Percentiles rank a stretch among this genome's conserved stretches.
Conservation (phyloP, 2,329 filamentous ascomycete species). For the Phialocephala subalpina region DNA sequence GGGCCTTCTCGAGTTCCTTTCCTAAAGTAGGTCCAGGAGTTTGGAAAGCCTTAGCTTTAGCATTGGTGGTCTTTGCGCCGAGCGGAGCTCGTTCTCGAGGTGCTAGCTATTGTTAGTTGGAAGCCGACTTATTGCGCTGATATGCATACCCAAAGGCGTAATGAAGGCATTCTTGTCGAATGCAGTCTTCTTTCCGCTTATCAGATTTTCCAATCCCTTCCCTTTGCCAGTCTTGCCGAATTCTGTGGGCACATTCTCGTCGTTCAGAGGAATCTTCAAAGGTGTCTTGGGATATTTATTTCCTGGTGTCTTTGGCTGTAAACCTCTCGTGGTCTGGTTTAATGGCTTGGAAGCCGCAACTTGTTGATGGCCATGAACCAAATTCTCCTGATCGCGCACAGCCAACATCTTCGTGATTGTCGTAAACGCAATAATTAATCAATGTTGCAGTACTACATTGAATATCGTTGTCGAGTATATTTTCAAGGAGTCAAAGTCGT, state of each 20-base stretch:
- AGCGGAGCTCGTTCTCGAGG: conserved; percentile 79
- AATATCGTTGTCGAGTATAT: conserved; percentile 14
- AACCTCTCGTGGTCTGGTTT: conserved; percentile 67
- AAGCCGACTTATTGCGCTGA: not conserved
- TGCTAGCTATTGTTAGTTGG: conserved; percentile 32
- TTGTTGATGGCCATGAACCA: conserved; percentile 78
- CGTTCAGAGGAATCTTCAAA: conserved; percentile 77
- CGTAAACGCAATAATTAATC: conserved; percentile 16
- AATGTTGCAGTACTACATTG: conserved; percentile 20
- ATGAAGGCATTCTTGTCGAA: conserved; percentile 71
- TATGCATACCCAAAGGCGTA: conserved; percentile 78
- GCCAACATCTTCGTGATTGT: conserved; percentile 69
- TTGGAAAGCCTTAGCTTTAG: conserved; percentile 76
- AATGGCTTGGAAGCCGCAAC: conserved; percentile 75
- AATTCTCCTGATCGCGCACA: conserved; percentile 86
- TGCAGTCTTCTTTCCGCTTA: conserved; percentile 60
- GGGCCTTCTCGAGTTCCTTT: conserved; percentile 69
- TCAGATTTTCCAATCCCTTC: conserved; percentile 64
- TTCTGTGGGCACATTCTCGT: conserved; percentile 78
- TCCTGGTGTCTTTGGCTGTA: conserved; percentile 81
- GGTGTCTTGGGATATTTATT: conserved; percentile 83
- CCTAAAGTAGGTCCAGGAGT: conserved; percentile 68
- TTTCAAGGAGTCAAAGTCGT: not conserved
- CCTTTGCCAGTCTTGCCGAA: conserved; percentile 66
- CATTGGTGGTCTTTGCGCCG: conserved; percentile 96